These are phyloP conservation scores for Pholiota molesta DNA, from an alignment of 768 basidiomycete genomes.

Conservation along the genomic window DNA sequence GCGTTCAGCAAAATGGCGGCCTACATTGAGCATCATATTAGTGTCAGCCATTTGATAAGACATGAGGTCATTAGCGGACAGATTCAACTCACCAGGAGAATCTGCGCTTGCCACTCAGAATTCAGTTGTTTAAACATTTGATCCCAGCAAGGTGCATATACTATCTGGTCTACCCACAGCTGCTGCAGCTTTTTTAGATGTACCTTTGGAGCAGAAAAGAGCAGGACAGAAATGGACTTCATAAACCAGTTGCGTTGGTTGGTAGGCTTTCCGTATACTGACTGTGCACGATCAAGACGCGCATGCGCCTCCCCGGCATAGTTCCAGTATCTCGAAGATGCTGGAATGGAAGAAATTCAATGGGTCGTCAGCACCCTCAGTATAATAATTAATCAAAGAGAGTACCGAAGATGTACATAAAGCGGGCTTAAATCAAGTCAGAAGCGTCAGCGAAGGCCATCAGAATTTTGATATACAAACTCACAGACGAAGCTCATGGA, in stretches of 20 bases:
- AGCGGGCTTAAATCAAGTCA: conserved; percentile 31
- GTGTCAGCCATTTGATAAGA: not conserved
- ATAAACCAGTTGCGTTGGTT: conserved; percentile 18
- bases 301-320: conserved; percentile 49
- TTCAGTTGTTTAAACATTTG: conserved; percentile 43
- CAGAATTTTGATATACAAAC: conserved; percentile 1
- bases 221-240: conserved; percentile 24
- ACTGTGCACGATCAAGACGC: conserved; percentile 44
- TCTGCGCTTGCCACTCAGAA: conserved; percentile 52
- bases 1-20: conserved; percentile 59
- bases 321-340: conserved; percentile 41
- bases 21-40: conserved; percentile 28
- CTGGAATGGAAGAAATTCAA: conserved; percentile 18
- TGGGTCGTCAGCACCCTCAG: not conserved
- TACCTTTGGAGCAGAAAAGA: conserved; percentile 39
- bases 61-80: not conserved
- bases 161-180: conserved; percentile 49
- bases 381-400: not conserved
- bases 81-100: conserved; percentile 45
- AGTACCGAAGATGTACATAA: conserved; percentile 47
- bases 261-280: conserved; percentile 29
- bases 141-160: conserved; percentile 45
- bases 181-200: conserved; percentile 46
- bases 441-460: not conserved
- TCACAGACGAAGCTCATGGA: conserved; percentile 30